phyloP scores from a whole-genome alignment of 73 alveolate genomes.

The Stentor coeruleus region DNA sequence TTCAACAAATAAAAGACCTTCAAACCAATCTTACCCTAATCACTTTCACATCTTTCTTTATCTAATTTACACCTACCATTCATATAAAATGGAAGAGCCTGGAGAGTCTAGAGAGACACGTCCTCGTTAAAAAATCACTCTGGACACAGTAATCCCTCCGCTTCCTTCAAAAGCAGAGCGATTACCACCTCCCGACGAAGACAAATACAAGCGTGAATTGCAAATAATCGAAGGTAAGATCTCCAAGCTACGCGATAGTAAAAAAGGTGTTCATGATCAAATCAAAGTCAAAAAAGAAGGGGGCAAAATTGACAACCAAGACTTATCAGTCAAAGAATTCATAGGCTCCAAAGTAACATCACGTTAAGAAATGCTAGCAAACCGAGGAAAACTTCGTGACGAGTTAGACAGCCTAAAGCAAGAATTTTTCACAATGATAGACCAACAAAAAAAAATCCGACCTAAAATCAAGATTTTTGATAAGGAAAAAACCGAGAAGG shows the following conservation, averaged over 20 bases:
- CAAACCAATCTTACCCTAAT: too few species aligned
- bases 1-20: too few species aligned
- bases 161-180: slow-evolving; percentile 4
- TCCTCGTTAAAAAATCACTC: slow-evolving; percentile 6
- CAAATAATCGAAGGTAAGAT: neutral
- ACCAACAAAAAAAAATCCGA: slow-evolving; percentile 21
- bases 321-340: neutral
- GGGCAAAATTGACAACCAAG: neutral
- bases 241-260: neutral
- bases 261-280: neutral
- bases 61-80: too few species aligned
- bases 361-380: neutral
- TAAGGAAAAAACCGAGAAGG: neutral
- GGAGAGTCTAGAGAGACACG: neutral
- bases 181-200: slow-evolving; percentile 1
- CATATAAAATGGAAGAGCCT: neutral
- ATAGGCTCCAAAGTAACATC: neutral
- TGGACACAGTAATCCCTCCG: slow-evolving; percentile 24
- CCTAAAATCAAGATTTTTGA: neutral
- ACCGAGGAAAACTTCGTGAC: neutral
- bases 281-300: slow-evolving; percentile 24
- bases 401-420: neutral
- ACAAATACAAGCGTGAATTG: neutral
- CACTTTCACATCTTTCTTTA: too few species aligned
- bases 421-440: neutral